Percentiles rank a stretch among this genome's conserved stretches.
These are phyloP conservation scores for Dactylellina parvicollis DNA, from an alignment of 2,329 filamentous ascomycete genomes.

Conservation along the genomic window DNA sequence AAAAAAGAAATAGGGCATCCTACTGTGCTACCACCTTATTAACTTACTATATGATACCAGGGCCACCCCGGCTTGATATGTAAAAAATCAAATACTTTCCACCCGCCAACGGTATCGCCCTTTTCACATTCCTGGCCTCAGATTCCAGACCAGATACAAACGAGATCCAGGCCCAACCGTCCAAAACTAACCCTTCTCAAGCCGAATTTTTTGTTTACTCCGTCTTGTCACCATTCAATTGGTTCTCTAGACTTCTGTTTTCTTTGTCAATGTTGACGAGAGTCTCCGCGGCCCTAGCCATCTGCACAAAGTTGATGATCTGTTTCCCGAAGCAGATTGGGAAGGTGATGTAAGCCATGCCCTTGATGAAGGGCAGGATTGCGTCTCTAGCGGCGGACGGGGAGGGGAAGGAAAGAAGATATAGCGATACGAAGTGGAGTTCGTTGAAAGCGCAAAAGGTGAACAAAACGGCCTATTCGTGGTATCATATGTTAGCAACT, in stretches of 20 bases:
- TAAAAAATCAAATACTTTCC: constrained; percentile 25
- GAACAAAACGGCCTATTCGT: constrained; percentile 82
- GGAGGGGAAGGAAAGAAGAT: constrained; percentile 95
- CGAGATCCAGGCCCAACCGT: constrained; percentile 10
- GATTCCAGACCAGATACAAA: constrained; percentile 26
- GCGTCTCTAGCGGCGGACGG: constrained; percentile 67
- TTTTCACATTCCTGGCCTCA: constrained; percentile 29
- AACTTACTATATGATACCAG: constrained; percentile 36
- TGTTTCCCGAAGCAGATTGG: constrained; percentile 94
- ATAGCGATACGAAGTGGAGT: constrained; percentile 96
- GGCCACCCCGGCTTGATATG: constrained; percentile 30
- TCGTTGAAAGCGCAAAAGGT: constrained; percentile 90
- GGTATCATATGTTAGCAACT: constrained; percentile 11
- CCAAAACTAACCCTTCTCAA: not conserved
- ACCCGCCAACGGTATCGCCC: constrained; percentile 1
- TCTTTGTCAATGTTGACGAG: constrained; percentile 88
- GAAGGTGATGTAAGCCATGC: constrained; percentile 80
- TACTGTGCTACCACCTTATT: constrained; percentile 18
- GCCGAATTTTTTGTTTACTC: constrained; percentile 24
- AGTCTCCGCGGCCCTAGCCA: constrained; percentile 91
- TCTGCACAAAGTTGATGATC: constrained; percentile 89
- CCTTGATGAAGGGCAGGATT: constrained; percentile 69
- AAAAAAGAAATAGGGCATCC: constrained; percentile 4
- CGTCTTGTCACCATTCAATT: constrained; percentile 46
- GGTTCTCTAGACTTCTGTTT: constrained; percentile 64